Evolutionary conservation across 2,329 filamentous ascomycete species (phyloP).

Genomic region (Fusarium nisikadoi): DNA sequence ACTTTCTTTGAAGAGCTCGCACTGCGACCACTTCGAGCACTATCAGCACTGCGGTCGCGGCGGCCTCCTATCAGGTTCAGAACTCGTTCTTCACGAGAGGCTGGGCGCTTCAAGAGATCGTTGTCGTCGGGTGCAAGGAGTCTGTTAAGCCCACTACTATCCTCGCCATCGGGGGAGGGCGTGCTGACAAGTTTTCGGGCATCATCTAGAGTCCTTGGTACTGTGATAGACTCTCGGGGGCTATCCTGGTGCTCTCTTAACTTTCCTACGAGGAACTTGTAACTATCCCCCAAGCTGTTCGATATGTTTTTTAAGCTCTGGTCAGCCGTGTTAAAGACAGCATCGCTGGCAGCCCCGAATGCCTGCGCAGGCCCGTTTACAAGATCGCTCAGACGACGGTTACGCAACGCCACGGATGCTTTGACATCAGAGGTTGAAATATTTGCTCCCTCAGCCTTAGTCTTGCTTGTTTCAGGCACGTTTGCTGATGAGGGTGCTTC

Average conservation of each 20-base stretch:
- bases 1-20: constrained; percentile 69
- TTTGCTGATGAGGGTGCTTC: constrained; percentile 50
- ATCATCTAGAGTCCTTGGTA: constrained; percentile 93
- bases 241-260: constrained; percentile 75
- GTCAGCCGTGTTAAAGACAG: constrained; percentile 87
- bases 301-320: constrained; percentile 93
- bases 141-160: constrained; percentile 67
- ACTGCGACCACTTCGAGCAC: constrained; percentile 72
- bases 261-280: constrained; percentile 91
- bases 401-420: constrained; percentile 65
- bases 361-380: constrained; percentile 86
- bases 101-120: constrained; percentile 46
- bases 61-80: constrained; percentile 77
- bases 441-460: constrained; percentile 50
- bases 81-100: constrained; percentile 69
- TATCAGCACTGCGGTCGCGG: constrained; percentile 83
- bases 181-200: constrained; percentile 88
- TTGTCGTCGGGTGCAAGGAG: constrained; percentile 56
- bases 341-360: constrained; percentile 84
- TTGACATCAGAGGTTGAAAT: constrained; percentile 56
- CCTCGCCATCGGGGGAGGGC: constrained; percentile 71
- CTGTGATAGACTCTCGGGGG: constrained; percentile 60
- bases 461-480: constrained; percentile 47
- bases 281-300: constrained; percentile 88
- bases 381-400: constrained; percentile 83